A percentile compares a stretch with the other conserved stretches of the same genome.
These are phyloP conservation scores for Haplosporangium sp. DNA, from an alignment of 371 early-diverging fungal species.

Conservation along the genomic window DNA sequence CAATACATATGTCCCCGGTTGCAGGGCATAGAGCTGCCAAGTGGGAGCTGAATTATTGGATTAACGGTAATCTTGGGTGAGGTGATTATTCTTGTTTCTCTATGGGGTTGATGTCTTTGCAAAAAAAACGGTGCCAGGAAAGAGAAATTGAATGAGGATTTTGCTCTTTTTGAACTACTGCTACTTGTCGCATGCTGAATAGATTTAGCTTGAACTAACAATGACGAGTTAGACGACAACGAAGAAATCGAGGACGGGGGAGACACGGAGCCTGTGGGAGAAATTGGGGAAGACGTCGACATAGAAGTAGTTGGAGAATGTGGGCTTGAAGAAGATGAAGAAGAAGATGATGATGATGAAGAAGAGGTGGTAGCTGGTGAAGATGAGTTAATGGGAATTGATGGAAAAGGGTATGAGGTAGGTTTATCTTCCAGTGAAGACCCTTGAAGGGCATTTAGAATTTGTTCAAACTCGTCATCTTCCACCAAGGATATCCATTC, in stretches of 20 bases:
- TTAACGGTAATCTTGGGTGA: background rate
- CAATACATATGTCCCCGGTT: conserved; percentile 21
- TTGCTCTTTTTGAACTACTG: background rate
- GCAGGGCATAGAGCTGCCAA: conserved; percentile 13
- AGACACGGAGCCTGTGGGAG: background rate
- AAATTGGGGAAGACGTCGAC: background rate
- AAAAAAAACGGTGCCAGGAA: background rate
- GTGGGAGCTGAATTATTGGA: background rate
- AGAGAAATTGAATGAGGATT: background rate
- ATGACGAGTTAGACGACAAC: background rate
- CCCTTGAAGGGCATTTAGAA: background rate
- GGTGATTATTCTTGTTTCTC: too few species aligned
- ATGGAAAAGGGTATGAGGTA: too few species aligned
- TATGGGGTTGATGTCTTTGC: background rate
- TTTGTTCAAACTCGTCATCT: conserved; percentile 6
- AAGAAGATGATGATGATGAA: background rate
- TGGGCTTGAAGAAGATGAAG: background rate
- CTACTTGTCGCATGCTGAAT: background rate
- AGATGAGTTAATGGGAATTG: too few species aligned
- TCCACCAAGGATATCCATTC: conserved; percentile 14
- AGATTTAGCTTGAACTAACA: background rate
- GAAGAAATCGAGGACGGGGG: background rate
- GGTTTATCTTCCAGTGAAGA: background rate
- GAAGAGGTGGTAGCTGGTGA: too few species aligned
- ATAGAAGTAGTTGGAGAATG: background rate